Evolutionary conservation across 116 monocot species (phyloP).

Genomic region (Phalaenopsis hybrid): DNA sequence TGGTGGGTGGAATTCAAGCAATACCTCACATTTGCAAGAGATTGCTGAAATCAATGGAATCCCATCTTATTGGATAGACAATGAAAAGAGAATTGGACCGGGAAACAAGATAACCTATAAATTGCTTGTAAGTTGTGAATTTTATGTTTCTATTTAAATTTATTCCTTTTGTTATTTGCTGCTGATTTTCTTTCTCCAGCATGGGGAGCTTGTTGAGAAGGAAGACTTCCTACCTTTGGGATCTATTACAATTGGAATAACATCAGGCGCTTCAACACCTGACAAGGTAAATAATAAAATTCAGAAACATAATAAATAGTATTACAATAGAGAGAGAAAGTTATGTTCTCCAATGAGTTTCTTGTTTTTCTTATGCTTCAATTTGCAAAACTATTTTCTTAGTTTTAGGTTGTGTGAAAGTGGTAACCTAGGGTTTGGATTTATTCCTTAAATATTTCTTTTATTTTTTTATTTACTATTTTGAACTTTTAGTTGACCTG

Average conservation of each 20-base stretch:
- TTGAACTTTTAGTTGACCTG: too few relatives aligned
- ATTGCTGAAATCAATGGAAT: conserved; percentile 79
- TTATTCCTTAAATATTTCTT: too few relatives aligned
- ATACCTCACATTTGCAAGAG: conserved; percentile 98
- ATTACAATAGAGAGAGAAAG: too few relatives aligned
- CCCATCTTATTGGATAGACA: conserved; percentile 95
- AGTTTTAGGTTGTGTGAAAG: background rate
- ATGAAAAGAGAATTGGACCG: conserved; percentile 81
- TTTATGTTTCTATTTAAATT: conserved; percentile 1
- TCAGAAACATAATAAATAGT: background rate
- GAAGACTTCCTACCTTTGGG: conserved; percentile 79
- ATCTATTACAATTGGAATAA: conserved; percentile 81
- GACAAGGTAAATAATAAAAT: conserved; percentile 58
- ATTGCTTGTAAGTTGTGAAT: conserved; percentile 46
- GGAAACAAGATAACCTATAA: conserved; percentile 87
- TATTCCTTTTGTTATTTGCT: background rate
- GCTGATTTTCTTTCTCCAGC: conserved; percentile 30
- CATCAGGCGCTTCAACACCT: conserved; percentile 93
- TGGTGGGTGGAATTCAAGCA: conserved; percentile 99
- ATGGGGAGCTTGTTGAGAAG: conserved; percentile 95
- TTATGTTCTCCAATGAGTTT: background rate
- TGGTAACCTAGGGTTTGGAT: too few relatives aligned
- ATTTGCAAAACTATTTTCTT: background rate
- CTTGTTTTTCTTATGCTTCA: background rate
- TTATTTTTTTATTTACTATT: too few relatives aligned